Base-by-base conservation (phyloP, 2,329 filamentous ascomycete genomes). In the Nectriaceae sp. region DNA sequence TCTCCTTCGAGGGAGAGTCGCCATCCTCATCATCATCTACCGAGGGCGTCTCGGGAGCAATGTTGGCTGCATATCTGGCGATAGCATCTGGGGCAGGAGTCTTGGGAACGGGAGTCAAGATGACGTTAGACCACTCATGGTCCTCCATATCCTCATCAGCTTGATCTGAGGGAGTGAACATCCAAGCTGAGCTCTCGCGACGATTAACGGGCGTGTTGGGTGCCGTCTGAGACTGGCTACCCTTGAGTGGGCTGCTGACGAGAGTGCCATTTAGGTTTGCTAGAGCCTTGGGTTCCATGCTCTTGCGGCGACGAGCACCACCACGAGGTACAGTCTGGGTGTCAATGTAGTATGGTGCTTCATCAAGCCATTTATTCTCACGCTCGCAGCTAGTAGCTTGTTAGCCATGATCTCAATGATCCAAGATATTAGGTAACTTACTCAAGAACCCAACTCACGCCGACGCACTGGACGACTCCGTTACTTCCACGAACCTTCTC, bases 371-470 rank as follows among this genome's bases (percentile, higher is more conserved):
- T 65, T 82, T 75, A 54, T 88, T 88, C 62, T 89, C 83, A 13
- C 86, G 78, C 66, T 93, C 88, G 60, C 89, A 93, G 59, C 87
- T 89, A 47, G 40, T 18, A 4, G 4, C 3, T 11, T 13, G 57
- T 74, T 62, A 72, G 64, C 18, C 3, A 52, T n/a, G 29, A 4
- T 39, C n/a, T 16, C 11, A 4, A 5, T 10, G 11, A 8, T 3
- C 0, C 10, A 29, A 13, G 6, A 11, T 29, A 40, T 21, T 5
- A 15, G 22, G 13, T 20, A 4, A 82, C 86, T 80, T 81, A 90
- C 87, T 96, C 90, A 54, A 96, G 78, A 46, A 94, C 88, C 90
- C 90, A 96, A 56, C 85, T 85, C 40, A 95, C 88, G 42, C 90
- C 90, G 46, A 96, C 90, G 70, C 90, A 95, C 59, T 89, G 85